Evolutionary conservation across 78 protist species (phyloP).

Genomic region (Emiliania huxleyi): DNA sequence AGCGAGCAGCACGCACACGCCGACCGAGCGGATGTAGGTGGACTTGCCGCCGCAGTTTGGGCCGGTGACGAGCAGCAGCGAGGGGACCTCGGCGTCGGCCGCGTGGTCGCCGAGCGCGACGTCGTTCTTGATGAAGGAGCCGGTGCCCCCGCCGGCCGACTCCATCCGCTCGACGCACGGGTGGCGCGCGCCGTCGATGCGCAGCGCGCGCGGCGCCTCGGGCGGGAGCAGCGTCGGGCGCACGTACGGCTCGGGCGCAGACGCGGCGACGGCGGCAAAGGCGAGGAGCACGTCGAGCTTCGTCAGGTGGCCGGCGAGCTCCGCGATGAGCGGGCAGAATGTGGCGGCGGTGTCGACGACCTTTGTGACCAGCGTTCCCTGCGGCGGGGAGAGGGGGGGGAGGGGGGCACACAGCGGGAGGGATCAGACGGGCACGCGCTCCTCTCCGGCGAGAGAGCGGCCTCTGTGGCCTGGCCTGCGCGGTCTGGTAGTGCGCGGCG

Average conservation of each 20-base stretch:
- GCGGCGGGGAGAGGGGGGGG: too few species aligned
- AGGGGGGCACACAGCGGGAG: too few species aligned
- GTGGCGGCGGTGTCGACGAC: slow-evolving; percentile 18
- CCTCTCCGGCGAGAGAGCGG: too few species aligned
- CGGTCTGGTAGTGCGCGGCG: neutral
- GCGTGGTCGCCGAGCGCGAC: slow-evolving; percentile 16
- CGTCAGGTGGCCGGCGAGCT: neutral
- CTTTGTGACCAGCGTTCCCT: neutral
- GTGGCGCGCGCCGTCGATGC: slow-evolving; percentile 76
- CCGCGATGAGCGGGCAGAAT: slow-evolving; percentile 62
- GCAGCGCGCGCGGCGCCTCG: slow-evolving; percentile 27
- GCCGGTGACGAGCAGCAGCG: slow-evolving; percentile 84
- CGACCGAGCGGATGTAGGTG: slow-evolving; percentile 83
- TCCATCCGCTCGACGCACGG: slow-evolving; percentile 89
- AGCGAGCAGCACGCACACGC: slow-evolving; percentile 89
- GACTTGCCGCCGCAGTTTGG: slow-evolving; percentile 90
- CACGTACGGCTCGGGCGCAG: slow-evolving; percentile 76
- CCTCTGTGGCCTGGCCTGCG: neutral
- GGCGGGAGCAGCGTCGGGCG: slow-evolving; percentile 66
- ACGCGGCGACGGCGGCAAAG: slow-evolving; percentile 67
- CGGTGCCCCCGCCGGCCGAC: slow-evolving; percentile 27
- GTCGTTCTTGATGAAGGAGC: slow-evolving; percentile 86
- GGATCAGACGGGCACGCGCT: too few species aligned
- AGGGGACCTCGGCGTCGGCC: neutral
- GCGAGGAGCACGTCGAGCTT: slow-evolving; percentile 35